Percentiles rank a stretch among this genome's conserved stretches.
phyloP scores from a whole-genome alignment of 306 rosid species.

The Ammopiptanthus mongolicus region DNA sequence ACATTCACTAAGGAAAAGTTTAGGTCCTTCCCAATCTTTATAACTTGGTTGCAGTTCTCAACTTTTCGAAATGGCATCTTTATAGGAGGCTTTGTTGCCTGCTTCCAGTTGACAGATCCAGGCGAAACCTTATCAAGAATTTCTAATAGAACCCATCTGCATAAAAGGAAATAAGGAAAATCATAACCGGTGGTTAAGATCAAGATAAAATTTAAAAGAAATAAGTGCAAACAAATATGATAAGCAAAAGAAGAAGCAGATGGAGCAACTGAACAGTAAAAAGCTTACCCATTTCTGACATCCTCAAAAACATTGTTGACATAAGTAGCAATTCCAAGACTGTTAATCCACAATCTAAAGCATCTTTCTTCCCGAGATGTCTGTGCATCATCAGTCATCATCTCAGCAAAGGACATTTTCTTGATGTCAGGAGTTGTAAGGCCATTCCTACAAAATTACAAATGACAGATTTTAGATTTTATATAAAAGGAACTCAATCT shows the following conservation, averaged over 20 bases:
- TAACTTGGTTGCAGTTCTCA: slow-evolving; percentile 97
- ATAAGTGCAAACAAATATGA: background rate
- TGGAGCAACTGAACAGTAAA: slow-evolving; percentile 10
- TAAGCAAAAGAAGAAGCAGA: slow-evolving; percentile 2
- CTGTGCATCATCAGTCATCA: slow-evolving; percentile 96
- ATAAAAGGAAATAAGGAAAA: slow-evolving; percentile 24
- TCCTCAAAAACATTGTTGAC: slow-evolving; percentile 96
- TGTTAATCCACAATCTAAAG: slow-evolving; percentile 95
- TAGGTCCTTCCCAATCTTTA: slow-evolving; percentile 75
- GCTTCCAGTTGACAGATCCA: slow-evolving; percentile 94
- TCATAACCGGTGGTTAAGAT: slow-evolving; percentile 17
- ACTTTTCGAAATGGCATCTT: slow-evolving; percentile 98
- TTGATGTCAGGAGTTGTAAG: slow-evolving; percentile 57
- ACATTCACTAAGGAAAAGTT: slow-evolving; percentile 92
- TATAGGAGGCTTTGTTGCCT: slow-evolving; percentile 96
- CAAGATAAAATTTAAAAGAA: background rate
- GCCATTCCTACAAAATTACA: slow-evolving; percentile 74
- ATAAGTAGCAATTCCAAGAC: slow-evolving; percentile 81
- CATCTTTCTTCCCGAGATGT: slow-evolving; percentile 98
- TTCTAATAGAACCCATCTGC: slow-evolving; percentile 98
- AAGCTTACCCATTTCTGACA: slow-evolving; percentile 82
- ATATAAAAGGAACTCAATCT: slow-evolving; percentile 3
- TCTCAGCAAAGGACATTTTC: slow-evolving; percentile 86
- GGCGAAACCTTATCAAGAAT: slow-evolving; percentile 88
- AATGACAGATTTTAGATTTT: background rate